These are phyloP conservation scores for Blepharisma japonicum DNA, from an alignment of 73 alveolate genomes.

Conservation along the genomic window DNA sequence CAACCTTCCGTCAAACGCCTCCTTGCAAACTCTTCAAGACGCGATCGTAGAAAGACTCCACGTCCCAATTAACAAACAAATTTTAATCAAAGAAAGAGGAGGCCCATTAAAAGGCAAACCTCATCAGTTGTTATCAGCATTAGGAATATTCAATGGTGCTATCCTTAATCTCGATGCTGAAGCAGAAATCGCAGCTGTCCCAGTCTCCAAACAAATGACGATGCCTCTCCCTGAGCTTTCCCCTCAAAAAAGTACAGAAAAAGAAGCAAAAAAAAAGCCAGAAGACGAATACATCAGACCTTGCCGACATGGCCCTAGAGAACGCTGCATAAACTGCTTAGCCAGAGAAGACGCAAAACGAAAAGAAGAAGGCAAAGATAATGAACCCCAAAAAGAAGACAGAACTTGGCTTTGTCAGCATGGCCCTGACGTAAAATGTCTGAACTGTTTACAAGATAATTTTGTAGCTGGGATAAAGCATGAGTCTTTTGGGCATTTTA, in stretches of 20 bases:
- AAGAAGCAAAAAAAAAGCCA: conserved; percentile 34
- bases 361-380: conserved; percentile 40
- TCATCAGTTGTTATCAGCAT: conserved; percentile 27
- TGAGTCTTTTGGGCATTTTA: conserved; percentile 89
- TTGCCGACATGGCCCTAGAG: conserved; percentile 76
- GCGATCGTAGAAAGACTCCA: conserved; percentile 67
- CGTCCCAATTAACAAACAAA: conserved; percentile 48
- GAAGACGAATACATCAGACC: conserved; percentile 44
- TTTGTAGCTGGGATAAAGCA: conserved; percentile 86
- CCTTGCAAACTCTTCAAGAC: conserved; percentile 56
- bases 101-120: conserved; percentile 47
- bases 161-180: conserved; percentile 63
- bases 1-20: conserved; percentile 63
- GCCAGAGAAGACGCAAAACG: conserved; percentile 43
- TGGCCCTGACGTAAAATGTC: conserved; percentile 88
- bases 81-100: conserved; percentile 61
- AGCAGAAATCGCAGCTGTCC: conserved; percentile 32
- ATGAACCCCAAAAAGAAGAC: conserved; percentile 24
- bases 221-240: conserved; percentile 33
- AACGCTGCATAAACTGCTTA: conserved; percentile 54
- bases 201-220: conserved; percentile 37
- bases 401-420: conserved; percentile 66
- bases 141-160: conserved; percentile 68
- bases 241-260: conserved; percentile 44
- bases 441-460: conserved; percentile 85